Evolutionary conservation across 139 green algal genomes (phyloP).

Genomic region (Micractinium sp.): DNA sequence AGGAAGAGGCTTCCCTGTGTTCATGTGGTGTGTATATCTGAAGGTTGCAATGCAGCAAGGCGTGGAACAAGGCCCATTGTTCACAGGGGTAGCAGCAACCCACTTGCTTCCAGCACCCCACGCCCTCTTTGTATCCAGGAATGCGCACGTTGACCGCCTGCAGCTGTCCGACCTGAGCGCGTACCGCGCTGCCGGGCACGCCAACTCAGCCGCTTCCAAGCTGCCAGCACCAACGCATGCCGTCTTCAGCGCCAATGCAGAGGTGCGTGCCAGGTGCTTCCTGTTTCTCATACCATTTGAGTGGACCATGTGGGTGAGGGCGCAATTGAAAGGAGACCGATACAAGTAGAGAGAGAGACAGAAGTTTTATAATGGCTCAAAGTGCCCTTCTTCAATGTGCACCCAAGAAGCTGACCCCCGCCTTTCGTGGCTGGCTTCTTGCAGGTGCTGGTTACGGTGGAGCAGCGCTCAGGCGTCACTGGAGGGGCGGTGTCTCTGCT

Average conservation of each 20-base stretch:
- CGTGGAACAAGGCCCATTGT: too few species aligned
- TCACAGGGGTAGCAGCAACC: neutral
- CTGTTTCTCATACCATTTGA: neutral
- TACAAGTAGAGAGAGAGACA: neutral
- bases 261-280: neutral
- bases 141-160: neutral
- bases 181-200: neutral
- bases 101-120: too few species aligned
- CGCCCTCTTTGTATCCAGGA: neutral
- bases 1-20: neutral
- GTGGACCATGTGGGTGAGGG: neutral
- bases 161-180: neutral
- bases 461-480: neutral
- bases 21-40: neutral
- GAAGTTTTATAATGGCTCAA: neutral
- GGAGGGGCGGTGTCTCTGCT: neutral
- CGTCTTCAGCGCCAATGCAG: neutral
- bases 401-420: too few species aligned
- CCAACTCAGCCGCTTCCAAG: neutral
- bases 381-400: neutral
- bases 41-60: too few species aligned
- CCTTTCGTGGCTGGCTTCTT: neutral
- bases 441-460: neutral
- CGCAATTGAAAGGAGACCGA: too few species aligned
- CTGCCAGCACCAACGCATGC: neutral